Conservation (phyloP, 2,329 filamentous ascomycete genomes). For the Arthrobotrys iridis region DNA sequence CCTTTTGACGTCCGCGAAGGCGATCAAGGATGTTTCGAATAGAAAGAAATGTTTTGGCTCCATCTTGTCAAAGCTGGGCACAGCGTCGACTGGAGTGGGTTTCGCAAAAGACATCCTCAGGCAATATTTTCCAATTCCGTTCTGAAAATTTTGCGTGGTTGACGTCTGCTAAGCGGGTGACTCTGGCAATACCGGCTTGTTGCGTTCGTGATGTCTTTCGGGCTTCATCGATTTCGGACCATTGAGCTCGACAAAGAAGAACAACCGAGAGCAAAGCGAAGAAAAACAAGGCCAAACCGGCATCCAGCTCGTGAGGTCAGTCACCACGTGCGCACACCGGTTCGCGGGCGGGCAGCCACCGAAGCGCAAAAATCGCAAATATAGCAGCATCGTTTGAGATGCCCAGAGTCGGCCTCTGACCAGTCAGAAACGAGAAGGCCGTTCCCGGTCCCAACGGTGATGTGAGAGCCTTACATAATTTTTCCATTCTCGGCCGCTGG, state of each 20-base stretch:
- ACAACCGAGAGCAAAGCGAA: too few species aligned
- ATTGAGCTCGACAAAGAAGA: background rate
- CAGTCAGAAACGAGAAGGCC: slow-evolving; percentile 41
- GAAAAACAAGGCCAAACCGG: background rate
- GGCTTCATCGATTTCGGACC: slow-evolving; percentile 11
- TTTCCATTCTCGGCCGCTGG: slow-evolving; percentile 44
- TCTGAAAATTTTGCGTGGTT: slow-evolving; percentile 19
- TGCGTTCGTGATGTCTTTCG: slow-evolving; percentile 36
- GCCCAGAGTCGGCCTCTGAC: background rate
- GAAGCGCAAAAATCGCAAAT: slow-evolving; percentile 33
- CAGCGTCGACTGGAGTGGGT: slow-evolving; percentile 6
- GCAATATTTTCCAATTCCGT: background rate
- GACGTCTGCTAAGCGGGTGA: slow-evolving; percentile 13
- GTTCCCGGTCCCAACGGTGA: slow-evolving; percentile 44
- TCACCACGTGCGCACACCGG: slow-evolving; percentile 35
- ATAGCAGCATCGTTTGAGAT: slow-evolving; percentile 33
- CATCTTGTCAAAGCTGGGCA: slow-evolving; percentile 3
- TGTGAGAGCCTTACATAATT: slow-evolving; percentile 19
- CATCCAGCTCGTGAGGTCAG: slow-evolving; percentile 11
- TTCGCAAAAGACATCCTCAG: background rate
- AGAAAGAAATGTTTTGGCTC: background rate
- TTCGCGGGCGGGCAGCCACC: slow-evolving; percentile 35
- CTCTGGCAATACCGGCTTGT: slow-evolving; percentile 10
- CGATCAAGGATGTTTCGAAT: background rate
- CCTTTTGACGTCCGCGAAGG: background rate